Evolutionary conservation across 257 asterid species (phyloP).

Genomic region (Ilex asprella): DNA sequence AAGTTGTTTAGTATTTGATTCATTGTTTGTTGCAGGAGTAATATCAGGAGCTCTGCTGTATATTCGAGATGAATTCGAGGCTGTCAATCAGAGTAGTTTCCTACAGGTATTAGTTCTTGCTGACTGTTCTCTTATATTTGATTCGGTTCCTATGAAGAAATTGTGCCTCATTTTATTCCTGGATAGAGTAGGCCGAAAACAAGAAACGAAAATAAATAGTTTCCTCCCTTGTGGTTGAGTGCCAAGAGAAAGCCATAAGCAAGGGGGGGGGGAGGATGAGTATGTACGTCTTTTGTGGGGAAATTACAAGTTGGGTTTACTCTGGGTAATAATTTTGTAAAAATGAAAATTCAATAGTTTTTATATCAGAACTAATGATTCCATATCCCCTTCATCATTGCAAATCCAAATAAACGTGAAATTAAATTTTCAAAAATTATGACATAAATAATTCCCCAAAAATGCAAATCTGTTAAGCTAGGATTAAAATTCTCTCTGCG

Average conservation of each 20-base stretch:
- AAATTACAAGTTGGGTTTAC: no score
- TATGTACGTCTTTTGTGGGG: no score
- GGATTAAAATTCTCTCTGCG: background rate
- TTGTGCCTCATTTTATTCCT: background rate
- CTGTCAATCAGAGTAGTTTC: conserved; percentile 77
- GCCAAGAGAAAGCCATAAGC: no score
- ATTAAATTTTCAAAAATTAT: background rate
- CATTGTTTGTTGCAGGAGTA: conserved; percentile 58
- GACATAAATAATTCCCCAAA: background rate
- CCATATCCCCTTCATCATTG: no score
- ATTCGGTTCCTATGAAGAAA: background rate
- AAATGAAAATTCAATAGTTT: no score
- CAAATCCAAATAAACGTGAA: no score
- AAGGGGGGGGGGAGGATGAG: no score
- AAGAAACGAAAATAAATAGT: background rate
- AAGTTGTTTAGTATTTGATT: background rate
- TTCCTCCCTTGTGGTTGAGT: no score
- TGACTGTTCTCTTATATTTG: background rate
- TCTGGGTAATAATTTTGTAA: no score
- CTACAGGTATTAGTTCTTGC: conserved; percentile 46
- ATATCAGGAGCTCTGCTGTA: conserved; percentile 96
- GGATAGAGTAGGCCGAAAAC: background rate
- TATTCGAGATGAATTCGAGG: conserved; percentile 76
- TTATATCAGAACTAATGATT: no score
- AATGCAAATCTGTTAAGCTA: background rate